Base-by-base conservation (phyloP, 805 yeast species). In the Ogataea thermomethanolica region DNA sequence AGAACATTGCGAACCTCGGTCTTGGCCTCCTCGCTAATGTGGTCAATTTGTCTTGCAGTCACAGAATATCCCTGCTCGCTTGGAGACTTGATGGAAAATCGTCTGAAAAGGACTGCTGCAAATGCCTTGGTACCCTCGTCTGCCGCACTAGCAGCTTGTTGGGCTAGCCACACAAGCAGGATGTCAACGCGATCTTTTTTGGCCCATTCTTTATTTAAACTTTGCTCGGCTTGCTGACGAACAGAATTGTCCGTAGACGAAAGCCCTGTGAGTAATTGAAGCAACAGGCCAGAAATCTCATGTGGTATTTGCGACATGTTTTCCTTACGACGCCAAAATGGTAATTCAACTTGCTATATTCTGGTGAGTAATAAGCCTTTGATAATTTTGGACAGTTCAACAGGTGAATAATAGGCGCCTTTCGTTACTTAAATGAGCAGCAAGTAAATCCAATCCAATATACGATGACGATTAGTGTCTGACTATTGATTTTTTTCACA, bases 21-120 rank as follows among this genome's bases (percentile, higher is more conserved):
- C 44, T 78, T 71, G 2, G 81, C 82, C 6, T 70, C 74, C 24
- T 73, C 74, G 36, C 79, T 69, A 20, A 89, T 67, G 32, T 75
- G 76, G 24, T 91, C 95, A 37, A 89, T 73, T 34, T 90, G 83
- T 56, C 95, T 77, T 32, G 86, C 86, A 15, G 86, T 77, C 32
- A 84, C 81, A 20, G 78, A 72, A 35, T 71, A 63, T 27, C 72
- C 75, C 46, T 75, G 70, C 25, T 73, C 75, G 47, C 81, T 79
- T 5, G 96, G 95, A 4, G 88, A 76, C 54, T 81, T 80, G 43
- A 83, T 74, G 7, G 96, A 89, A 49, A 88, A 75, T 56, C 96
- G 78, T 61, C 99, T 76, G 61, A 93, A 87, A 43, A 93, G 65
- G 22, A 93, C 96, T 2, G 97, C 95, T 11, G 93, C 72, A 55